Evolutionary conservation across 352 stramenopile species (phyloP).

Genomic region (Phytopythium kandeliae): DNA sequence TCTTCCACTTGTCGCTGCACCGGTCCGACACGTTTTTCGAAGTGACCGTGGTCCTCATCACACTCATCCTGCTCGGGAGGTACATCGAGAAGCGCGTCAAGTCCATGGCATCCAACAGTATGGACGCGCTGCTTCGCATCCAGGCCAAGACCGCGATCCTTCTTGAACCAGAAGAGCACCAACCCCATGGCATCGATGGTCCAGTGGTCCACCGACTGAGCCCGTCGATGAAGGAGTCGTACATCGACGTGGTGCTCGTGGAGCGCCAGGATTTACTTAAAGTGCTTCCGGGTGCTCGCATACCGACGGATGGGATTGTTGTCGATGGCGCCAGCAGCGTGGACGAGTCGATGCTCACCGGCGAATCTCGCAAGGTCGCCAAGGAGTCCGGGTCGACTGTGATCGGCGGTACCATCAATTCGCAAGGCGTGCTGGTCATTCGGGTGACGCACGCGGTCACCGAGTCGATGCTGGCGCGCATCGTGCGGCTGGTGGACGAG

Average conservation of each 20-base stretch:
- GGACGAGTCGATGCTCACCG: conserved; percentile 78
- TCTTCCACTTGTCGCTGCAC: conserved; percentile 15
- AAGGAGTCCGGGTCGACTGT: conserved; percentile 55
- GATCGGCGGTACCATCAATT: conserved; percentile 69
- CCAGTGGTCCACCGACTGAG: not conserved
- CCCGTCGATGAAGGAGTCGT: conserved; percentile 34
- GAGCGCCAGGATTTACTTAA: conserved; percentile 65
- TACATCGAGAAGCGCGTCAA: conserved; percentile 78
- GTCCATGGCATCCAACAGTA: conserved; percentile 55
- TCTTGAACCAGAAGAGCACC: conserved; percentile 33
- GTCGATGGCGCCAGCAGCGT: conserved; percentile 56
- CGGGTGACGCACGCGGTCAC: conserved; percentile 67
- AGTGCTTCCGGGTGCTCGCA: conserved; percentile 56
- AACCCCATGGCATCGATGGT: not conserved
- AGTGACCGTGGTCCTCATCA: conserved; percentile 57
- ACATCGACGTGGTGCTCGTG: conserved; percentile 75
- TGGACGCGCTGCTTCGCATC: conserved; percentile 60
- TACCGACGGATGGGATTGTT: conserved; percentile 72
- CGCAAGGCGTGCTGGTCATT: conserved; percentile 58
- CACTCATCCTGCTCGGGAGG: conserved; percentile 64
- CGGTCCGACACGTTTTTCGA: conserved; percentile 69
- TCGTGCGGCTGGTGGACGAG: conserved; percentile 68
- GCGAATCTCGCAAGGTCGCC: conserved; percentile 58
- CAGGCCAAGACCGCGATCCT: conserved; percentile 87
- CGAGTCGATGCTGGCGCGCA: conserved; percentile 73